Base-by-base conservation (phyloP, 176 grass and related monocot genomes). In the Bothriochloa decipiens region DNA sequence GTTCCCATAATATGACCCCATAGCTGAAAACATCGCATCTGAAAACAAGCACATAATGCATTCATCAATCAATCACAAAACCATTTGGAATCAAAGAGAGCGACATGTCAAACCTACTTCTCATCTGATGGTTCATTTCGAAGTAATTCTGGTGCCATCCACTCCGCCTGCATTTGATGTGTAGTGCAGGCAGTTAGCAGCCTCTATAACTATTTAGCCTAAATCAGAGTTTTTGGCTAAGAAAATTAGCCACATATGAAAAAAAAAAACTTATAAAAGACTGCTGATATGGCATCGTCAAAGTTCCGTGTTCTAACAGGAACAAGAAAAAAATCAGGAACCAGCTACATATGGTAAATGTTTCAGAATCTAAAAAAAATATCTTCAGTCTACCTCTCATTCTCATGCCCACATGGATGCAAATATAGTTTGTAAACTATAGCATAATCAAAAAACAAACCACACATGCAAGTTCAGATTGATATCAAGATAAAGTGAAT, bases 141-240 rank as follows among this genome's bases (percentile, higher is more conserved):
- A 83, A 99, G 97, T 50, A 99, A 86, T 89, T 99, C 97, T 85
- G 97, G 97, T 88, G 97, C 93, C 97, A 99, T 99, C 97, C 97
- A 99, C 76, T 99, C 97, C 0, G 97, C 97, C 97, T 99, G 87
- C 33, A 90, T 82, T 82, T 75, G 69, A 89, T 75, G 32, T 71
- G 25, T 67, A 78, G 13, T 78, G 22, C 70, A 85, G 10, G 25
- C 62, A 23, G 75, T 87, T 82, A 91, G 75, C 22, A 87, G 74
- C 49, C 58, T 74, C 17, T 74, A 47, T 13, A 73, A 75, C 11
- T 65, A 74, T 74, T 58, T 84, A 37, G 66, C 32, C 36, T 61
- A 89, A 75, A 63, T 63, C 17, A 85, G 18, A 18, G 25, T 36
- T 52, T 50, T 65, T 41, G 18, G 61, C 35, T 22, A 85, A 72